Conservation (phyloP, 805 yeast genomes). For the Myxozyma mucilagina region DNA sequence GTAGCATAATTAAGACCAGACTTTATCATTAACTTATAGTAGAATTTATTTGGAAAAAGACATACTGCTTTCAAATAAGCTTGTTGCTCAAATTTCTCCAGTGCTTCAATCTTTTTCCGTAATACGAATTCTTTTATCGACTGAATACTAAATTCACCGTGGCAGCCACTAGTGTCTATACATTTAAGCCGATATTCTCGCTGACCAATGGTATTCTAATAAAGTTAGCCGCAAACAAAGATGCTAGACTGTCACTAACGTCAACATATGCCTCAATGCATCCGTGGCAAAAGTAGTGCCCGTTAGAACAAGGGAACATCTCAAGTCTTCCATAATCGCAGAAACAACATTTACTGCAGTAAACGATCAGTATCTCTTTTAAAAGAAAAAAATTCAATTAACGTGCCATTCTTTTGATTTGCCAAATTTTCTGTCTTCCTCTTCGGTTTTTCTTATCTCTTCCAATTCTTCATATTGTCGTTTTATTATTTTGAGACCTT, state of each 20-base stretch:
- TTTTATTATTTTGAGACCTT: no score
- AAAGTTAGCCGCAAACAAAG: not conserved
- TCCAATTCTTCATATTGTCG: not conserved
- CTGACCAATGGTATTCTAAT: not conserved
- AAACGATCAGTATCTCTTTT: no score
- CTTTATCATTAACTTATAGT: not conserved
- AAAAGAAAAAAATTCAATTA: no score
- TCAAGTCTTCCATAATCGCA: slow-evolving; percentile 2
- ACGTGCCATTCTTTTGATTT: not conserved
- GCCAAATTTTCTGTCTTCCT: not conserved
- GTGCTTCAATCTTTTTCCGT: not conserved
- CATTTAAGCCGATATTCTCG: not conserved
- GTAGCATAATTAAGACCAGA: not conserved
- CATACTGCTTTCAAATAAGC: not conserved
- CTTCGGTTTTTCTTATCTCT: not conserved
- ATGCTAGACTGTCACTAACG: not conserved
- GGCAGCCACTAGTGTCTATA: not conserved
- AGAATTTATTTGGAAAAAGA: not conserved
- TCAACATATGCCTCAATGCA: slow-evolving; percentile 40
- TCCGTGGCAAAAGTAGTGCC: slow-evolving; percentile 49
- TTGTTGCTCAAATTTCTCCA: not conserved
- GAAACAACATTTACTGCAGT: slow-evolving; percentile 3
- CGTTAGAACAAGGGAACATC: slow-evolving; percentile 49
- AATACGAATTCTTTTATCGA: not conserved
- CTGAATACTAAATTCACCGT: not conserved